Conservation (phyloP, 495 filamentous ascomycete species). For the Lasiosphaeris hirsuta region DNA sequence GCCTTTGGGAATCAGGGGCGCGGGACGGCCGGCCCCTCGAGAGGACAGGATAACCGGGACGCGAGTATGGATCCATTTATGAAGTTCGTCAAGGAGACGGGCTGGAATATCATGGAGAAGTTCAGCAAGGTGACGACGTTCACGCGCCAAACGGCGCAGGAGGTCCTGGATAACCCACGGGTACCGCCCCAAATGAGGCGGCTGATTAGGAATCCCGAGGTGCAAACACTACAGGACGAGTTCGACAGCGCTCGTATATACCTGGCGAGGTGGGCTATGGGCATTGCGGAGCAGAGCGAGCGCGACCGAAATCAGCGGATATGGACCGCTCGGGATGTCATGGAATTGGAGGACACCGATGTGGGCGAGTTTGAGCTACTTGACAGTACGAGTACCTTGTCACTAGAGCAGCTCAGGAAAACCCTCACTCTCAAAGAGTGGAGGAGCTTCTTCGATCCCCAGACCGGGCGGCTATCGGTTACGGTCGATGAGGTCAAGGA, state of each 20-base stretch:
- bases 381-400: slow-evolving; percentile 71
- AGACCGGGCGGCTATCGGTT: slow-evolving; percentile 67
- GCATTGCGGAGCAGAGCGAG: slow-evolving; percentile 94
- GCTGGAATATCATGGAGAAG: slow-evolving; percentile 93
- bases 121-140: slow-evolving; percentile 96
- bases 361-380: slow-evolving; percentile 95
- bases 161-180: slow-evolving; percentile 83
- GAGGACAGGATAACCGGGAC: slow-evolving; percentile 42
- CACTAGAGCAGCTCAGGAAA: slow-evolving; percentile 69
- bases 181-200: slow-evolving; percentile 82
- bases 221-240: slow-evolving; percentile 91
- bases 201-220: slow-evolving; percentile 86
- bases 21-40: slow-evolving; percentile 22
- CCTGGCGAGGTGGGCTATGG: slow-evolving; percentile 96
- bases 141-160: slow-evolving; percentile 85
- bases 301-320: slow-evolving; percentile 77
- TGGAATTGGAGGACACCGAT: slow-evolving; percentile 89
- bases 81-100: slow-evolving; percentile 91
- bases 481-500: slow-evolving; percentile 93
- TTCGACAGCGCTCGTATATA: slow-evolving; percentile 95
- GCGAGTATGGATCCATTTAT: slow-evolving; percentile 93
- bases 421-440: slow-evolving; percentile 80
- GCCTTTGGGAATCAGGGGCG: slow-evolving; percentile 28
- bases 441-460: slow-evolving; percentile 76
- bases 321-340: slow-evolving; percentile 87